Percentiles rank a stretch among this genome's conserved stretches.
These are phyloP conservation scores for Pisolithus sp. DNA, from an alignment of 768 basidiomycete genomes.

Conservation along the genomic window DNA sequence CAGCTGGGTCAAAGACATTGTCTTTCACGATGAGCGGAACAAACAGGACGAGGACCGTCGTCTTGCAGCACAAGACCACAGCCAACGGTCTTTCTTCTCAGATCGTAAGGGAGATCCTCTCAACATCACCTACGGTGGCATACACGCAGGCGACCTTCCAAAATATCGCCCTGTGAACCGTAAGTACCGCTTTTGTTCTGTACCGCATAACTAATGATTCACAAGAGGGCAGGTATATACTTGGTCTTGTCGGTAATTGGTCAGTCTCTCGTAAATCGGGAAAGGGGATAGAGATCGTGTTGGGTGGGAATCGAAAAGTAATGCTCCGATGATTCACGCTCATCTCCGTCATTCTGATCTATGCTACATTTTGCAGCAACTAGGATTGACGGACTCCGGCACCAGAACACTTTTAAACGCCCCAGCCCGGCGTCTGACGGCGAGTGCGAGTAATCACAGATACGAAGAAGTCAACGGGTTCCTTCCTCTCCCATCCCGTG, in stretches of 20 bases:
- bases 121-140: constrained; percentile 62
- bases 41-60: constrained; percentile 32
- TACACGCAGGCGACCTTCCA: constrained; percentile 58
- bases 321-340: not conserved
- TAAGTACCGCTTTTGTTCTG: constrained; percentile 30
- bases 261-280: constrained; percentile 47
- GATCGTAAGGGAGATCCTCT: constrained; percentile 62
- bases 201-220: constrained; percentile 43
- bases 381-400: constrained; percentile 51
- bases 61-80: constrained; percentile 14
- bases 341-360: constrained; percentile 4
- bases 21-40: constrained; percentile 25
- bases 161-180: constrained; percentile 55
- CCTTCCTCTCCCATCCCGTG: constrained; percentile 47
- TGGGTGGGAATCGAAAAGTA: constrained; percentile 40
- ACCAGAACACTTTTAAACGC: constrained; percentile 48
- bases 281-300: constrained; percentile 54
- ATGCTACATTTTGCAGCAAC: constrained; percentile 27
- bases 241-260: constrained; percentile 54
- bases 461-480: constrained; percentile 66
- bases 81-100: constrained; percentile 44
- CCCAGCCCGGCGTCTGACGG: constrained; percentile 42
- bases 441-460: constrained; percentile 33
- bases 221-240: constrained; percentile 43
- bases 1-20: constrained; percentile 9